Evolutionary conservation across 768 basidiomycete species (phyloP), one percentile per base, ranked within the genome.

Genomic region (Lanmaoa rubissima): DNA sequence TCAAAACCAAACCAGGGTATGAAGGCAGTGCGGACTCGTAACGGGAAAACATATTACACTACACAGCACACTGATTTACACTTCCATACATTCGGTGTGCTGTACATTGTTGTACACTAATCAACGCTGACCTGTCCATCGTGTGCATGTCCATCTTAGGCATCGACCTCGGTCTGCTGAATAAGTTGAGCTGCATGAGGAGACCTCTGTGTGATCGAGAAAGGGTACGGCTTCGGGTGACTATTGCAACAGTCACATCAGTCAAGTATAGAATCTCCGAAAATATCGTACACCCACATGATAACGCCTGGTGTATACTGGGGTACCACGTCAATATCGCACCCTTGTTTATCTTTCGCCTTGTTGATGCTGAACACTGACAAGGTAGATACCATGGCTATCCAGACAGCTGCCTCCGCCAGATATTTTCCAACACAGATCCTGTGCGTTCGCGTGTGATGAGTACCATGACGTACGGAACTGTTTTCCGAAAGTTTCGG

Each of bases 301-400:
- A 70, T 60, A 4, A 69, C 52, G 2, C 70, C 69, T 3, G 63
- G 62, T 1, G 62, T 69, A n/a, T 54, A 74, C 35, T 70, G 49
- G 2, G 68, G 58, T 4, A 59, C 47, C 3, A 67, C 59, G 16
- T 62, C 64, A n/a, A 73, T 62, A 28, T 68, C 67, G 3, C 61
- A 54, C 3, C 76, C 78, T 0, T 66, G 42, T 14, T 57, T 60
- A 39, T 76, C 73, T 21, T 66, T 60, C 1, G 70, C 70, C 51
- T 75, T 73, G 28, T 51, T 57, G 13, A 72, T 51, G 19, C 65
- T 34, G 54, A 76, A 70, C 5, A 65, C 60, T 0, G 65, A 52
- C 50, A 74, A 50, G 11, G 67, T 50, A 40, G 64, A 66, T 17
- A 62, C 67, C 48, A 67, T 69, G 6, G 62, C 62, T 17, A 68